Conservation (phyloP, 305 asterid genomes). For the Stenogyne calaminthoides region DNA sequence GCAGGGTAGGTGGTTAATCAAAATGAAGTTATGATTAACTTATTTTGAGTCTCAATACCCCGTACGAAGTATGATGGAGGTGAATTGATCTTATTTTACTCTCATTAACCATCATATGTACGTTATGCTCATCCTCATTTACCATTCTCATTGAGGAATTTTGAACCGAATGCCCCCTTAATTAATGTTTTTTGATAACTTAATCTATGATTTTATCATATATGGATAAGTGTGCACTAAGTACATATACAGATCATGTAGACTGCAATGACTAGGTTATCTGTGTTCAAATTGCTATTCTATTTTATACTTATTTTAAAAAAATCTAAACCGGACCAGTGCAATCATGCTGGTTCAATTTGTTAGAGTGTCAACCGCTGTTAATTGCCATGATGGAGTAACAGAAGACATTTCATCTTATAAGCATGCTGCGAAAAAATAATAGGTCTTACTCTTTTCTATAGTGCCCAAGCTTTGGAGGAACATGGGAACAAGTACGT, state of each 20-base stretch:
- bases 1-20: not conserved
- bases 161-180: not conserved
- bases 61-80: not conserved
- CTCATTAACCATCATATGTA: not conserved
- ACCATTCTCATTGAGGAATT: no score
- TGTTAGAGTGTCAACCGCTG: not conserved
- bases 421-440: not conserved
- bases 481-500: constrained; percentile 29
- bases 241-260: not conserved
- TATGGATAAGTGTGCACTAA: not conserved
- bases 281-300: not conserved
- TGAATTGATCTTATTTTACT: not conserved
- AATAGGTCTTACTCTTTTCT: not conserved
- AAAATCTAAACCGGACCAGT: not conserved
- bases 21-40: not conserved
- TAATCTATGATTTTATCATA: no score
- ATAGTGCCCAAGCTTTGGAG: constrained; percentile 31
- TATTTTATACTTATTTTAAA: not conserved
- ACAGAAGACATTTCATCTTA: not conserved
- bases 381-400: not conserved
- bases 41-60: not conserved
- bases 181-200: not conserved
- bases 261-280: not conserved
- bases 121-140: not conserved
- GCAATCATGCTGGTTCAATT: not conserved